Evolutionary conservation across 2,329 filamentous ascomycete genomes (phyloP), one percentile per base, ranked within the genome.

Genomic region (Neurospora crassa): DNA sequence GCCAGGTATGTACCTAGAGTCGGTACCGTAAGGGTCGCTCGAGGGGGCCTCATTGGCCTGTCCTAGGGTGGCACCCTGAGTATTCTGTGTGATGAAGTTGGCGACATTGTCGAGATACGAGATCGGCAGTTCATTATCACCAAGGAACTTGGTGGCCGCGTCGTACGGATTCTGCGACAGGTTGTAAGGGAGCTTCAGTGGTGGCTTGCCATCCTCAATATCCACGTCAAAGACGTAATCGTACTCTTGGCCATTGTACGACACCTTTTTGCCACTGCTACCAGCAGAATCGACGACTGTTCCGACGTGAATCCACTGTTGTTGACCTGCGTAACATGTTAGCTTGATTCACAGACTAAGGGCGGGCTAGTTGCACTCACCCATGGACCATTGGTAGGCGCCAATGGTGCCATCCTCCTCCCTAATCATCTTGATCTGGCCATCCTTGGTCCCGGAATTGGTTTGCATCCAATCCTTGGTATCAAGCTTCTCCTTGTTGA

Each of bases 201-300:
- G 89, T 14, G 95, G 94, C 78, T 96, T 95, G 69, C 94, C 95
- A 77, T 97, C 95, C 79, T 97, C 93, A 73, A 97, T 96, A 76
- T 97, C 94, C 37, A 97, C 94, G 78, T 97, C 94, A 76, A 98
- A 98, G 10, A 99, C 94, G 77, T 91, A 97, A 79, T 99, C 96
- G 79, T 97, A 99, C 73, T 95, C 92, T 78, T 97, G 89, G 41
- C 95, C 95, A 1, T 92, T 85, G 78, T 95, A 91, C 71, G 90
- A 86, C 8, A 89, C 88, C 81, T 94, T 94, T 72, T 89, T 89
- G 12, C 93, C 92, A 74, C 90, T 93, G 78, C 93, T 96, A 45
- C 91, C 93, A 5, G 91, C 92, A 3, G 93, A 89, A 76, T 97
- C 93, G 12, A 98, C 96, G 0, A 99, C 94, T 0, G 94, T 97